Percentiles rank a stretch among this genome's conserved stretches.
Evolutionary conservation across 805 yeast genomes (phyloP).

Genomic region (Tetrapisispora arboricola): DNA sequence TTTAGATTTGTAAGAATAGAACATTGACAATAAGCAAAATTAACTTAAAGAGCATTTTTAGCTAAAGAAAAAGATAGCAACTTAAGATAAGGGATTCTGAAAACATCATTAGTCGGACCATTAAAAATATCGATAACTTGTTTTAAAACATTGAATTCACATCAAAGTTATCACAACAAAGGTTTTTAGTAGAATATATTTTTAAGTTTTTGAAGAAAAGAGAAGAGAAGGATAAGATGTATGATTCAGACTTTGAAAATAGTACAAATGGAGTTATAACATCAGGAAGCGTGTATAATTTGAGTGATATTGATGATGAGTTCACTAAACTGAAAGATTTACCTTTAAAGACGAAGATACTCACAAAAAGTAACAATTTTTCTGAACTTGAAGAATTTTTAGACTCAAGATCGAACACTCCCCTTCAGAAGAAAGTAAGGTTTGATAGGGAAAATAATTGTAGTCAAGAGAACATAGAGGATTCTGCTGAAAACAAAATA

Average conservation of each 20-base stretch:
- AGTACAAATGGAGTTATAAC: not conserved
- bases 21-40: no score
- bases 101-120: no score
- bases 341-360: constrained; percentile 8
- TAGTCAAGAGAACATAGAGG: not conserved
- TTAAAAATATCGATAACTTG: no score
- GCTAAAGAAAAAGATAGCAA: no score
- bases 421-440: constrained; percentile 9
- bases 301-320: constrained; percentile 3
- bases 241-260: not conserved
- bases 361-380: constrained; percentile 5
- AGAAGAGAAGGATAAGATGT: not conserved
- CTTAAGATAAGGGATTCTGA: no score
- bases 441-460: constrained; percentile 5
- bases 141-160: no score
- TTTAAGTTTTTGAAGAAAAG: not conserved
- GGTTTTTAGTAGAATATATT: not conserved
- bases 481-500: not conserved
- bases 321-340: constrained; percentile 1
- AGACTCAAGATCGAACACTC: constrained; percentile 8
- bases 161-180: no score
- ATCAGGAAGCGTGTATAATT: constrained; percentile 1
- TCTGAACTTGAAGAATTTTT: constrained; percentile 7
- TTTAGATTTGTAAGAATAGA: no score
- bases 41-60: no score